Percentiles rank a stretch among this genome's conserved stretches.
Conservation (phyloP, 1,284 basidiomycete species). For the Tylopilus orsonianus region DNA sequence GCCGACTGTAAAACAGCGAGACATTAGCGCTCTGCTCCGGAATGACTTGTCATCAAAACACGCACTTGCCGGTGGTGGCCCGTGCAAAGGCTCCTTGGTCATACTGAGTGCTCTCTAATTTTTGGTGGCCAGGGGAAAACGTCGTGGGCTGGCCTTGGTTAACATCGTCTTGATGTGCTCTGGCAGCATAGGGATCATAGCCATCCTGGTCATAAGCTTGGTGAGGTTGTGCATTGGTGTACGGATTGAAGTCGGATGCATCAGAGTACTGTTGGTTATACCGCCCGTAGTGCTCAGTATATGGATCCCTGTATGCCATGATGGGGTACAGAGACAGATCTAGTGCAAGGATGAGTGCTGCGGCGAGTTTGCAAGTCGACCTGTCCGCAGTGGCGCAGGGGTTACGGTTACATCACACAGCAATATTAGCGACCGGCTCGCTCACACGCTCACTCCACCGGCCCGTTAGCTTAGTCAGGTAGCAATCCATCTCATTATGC, state of each 20-base stretch:
- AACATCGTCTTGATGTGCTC: slow-evolving; percentile 46
- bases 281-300: slow-evolving; percentile 40
- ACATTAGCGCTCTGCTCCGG: slow-evolving; percentile 8
- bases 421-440: not conserved
- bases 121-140: slow-evolving; percentile 22
- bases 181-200: slow-evolving; percentile 40
- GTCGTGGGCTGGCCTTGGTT: slow-evolving; percentile 25
- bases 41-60: slow-evolving; percentile 7
- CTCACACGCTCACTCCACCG: slow-evolving; percentile 16
- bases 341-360: slow-evolving; percentile 16
- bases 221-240: slow-evolving; percentile 46
- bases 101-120: slow-evolving; percentile 36
- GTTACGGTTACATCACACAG: not conserved
- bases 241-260: slow-evolving; percentile 48
- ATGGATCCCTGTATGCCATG: slow-evolving; percentile 55
- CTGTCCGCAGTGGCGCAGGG: slow-evolving; percentile 12
- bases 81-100: slow-evolving; percentile 41
- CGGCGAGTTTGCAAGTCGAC: slow-evolving; percentile 12
- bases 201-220: slow-evolving; percentile 49
- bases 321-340: slow-evolving; percentile 4
- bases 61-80: slow-evolving; percentile 33
- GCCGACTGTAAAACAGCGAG: slow-evolving; percentile 30
- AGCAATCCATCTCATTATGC: no score
- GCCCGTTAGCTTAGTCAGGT: not conserved
- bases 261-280: slow-evolving; percentile 40